These are phyloP conservation scores for Neurospora sp. DNA, from an alignment of 495 filamentous ascomycete genomes.

Conservation along the genomic window DNA sequence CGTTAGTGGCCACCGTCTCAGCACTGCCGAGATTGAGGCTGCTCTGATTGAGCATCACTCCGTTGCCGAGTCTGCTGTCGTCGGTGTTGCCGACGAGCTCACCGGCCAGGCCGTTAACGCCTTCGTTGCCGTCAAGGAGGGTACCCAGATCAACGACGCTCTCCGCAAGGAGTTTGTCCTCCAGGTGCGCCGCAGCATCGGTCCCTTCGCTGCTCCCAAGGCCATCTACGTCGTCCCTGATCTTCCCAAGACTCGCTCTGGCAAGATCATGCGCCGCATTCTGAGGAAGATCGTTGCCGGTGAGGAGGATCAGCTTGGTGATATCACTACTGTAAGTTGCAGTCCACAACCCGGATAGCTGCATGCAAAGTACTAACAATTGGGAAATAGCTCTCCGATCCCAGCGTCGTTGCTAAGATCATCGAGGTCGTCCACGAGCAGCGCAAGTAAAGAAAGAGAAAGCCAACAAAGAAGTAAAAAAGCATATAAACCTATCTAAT, in stretches of 20 bases:
- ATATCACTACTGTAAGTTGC: slow-evolving; percentile 73
- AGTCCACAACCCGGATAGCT: background rate
- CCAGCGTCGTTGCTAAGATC: slow-evolving; percentile 80
- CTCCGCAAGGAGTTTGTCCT: slow-evolving; percentile 85
- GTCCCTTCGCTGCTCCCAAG: slow-evolving; percentile 94
- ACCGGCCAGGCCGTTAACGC: slow-evolving; percentile 96
- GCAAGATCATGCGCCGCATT: slow-evolving; percentile 98
- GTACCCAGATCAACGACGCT: slow-evolving; percentile 65
- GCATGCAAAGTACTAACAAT: slow-evolving; percentile 25
- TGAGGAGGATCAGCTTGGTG: slow-evolving; percentile 93
- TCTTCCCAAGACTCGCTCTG: slow-evolving; percentile 89
- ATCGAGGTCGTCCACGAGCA: slow-evolving; percentile 63
- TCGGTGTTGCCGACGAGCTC: slow-evolving; percentile 85
- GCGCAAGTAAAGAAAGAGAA: slow-evolving; percentile 32
- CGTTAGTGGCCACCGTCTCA: slow-evolving; percentile 89
- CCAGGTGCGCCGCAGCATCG: slow-evolving; percentile 94
- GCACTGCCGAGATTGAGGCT: slow-evolving; percentile 96
- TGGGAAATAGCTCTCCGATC: slow-evolving; percentile 66
- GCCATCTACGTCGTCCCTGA: slow-evolving; percentile 82
- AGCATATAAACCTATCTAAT: background rate
- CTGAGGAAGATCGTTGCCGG: slow-evolving; percentile 92
- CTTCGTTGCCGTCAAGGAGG: slow-evolving; percentile 89
- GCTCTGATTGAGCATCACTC: slow-evolving; percentile 83
- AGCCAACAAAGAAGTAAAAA: background rate
- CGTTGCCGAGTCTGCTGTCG: slow-evolving; percentile 91